Conservation (phyloP, 441 rosid genomes). For the Omphalea diandra region DNA sequence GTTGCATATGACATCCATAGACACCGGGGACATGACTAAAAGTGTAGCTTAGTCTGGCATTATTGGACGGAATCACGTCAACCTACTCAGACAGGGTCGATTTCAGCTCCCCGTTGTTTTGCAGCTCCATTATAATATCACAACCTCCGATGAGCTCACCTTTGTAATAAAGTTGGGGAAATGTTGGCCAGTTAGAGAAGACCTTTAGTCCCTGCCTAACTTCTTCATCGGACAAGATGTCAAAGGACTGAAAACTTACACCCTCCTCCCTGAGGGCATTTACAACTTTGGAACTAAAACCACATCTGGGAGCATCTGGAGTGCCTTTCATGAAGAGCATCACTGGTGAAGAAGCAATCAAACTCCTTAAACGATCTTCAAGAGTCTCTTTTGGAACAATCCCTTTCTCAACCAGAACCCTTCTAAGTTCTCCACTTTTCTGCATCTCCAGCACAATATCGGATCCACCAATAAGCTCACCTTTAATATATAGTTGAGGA, state of each 20-base stretch:
- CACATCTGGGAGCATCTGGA: constrained; percentile 85
- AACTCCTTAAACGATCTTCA: constrained; percentile 59
- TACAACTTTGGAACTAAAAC: constrained; percentile 92
- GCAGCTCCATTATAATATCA: constrained; percentile 80
- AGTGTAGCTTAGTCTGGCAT: neutral
- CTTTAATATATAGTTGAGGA: constrained; percentile 76
- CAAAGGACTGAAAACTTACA: constrained; percentile 68
- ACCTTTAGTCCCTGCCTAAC: constrained; percentile 86
- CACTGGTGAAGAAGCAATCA: constrained; percentile 60
- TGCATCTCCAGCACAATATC: constrained; percentile 93
- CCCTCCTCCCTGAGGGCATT: constrained; percentile 65
- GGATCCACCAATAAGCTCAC: constrained; percentile 93
- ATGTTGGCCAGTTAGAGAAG: constrained; percentile 95
- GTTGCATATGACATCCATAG: constrained; percentile 10
- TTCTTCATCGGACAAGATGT: constrained; percentile 76
- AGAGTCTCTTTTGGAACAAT: constrained; percentile 44
- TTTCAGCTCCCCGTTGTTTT: constrained; percentile 66
- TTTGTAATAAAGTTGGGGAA: constrained; percentile 87
- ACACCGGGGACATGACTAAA: constrained; percentile 18
- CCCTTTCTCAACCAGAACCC: constrained; percentile 62
- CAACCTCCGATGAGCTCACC: constrained; percentile 98
- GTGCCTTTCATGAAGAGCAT: constrained; percentile 97
- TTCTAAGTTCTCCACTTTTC: constrained; percentile 81
- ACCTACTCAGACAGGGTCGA: constrained; percentile 69
- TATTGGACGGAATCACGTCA: constrained; percentile 1